Percentiles rank a stretch among this genome's conserved stretches.
phyloP scores from a whole-genome alignment of 208 protist genomes.

The Herpetomonas samuelpessoai region DNA sequence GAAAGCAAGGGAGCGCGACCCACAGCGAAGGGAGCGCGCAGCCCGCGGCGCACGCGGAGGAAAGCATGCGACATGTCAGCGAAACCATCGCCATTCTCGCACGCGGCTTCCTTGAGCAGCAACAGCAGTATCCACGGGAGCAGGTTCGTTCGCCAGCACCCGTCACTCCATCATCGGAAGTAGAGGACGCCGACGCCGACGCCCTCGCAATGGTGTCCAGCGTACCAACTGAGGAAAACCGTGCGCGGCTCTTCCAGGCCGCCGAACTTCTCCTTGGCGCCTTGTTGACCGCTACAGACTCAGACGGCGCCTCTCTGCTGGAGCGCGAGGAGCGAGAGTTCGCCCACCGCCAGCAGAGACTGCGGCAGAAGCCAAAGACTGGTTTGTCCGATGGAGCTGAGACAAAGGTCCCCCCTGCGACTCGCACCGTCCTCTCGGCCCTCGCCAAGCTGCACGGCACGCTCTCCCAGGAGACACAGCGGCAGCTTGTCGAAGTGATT shows the following conservation, averaged over 20 bases:
- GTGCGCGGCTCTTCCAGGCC: slow-evolving; percentile 52
- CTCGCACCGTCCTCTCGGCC: slow-evolving; percentile 17
- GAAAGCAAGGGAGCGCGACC: background rate
- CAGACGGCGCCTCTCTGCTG: slow-evolving; percentile 11
- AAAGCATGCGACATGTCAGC: slow-evolving; percentile 42
- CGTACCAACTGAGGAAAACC: slow-evolving; percentile 22
- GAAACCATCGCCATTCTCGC: slow-evolving; percentile 51
- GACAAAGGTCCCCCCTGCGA: background rate
- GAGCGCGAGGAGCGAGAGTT: background rate
- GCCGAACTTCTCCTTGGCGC: slow-evolving; percentile 60
- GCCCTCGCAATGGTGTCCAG: too few species aligned
- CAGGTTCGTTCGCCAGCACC: background rate
- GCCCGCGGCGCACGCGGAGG: slow-evolving; percentile 10
- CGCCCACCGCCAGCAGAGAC: background rate
- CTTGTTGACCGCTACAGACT: slow-evolving; percentile 41
- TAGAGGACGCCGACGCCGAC: too few species aligned
- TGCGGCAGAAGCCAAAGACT: slow-evolving; percentile 2
- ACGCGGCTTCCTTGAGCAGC: slow-evolving; percentile 34
- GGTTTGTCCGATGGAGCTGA: background rate
- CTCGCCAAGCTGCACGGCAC: slow-evolving; percentile 30
- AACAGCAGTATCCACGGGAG: background rate
- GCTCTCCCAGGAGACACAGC: slow-evolving; percentile 39
- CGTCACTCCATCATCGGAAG: background rate
- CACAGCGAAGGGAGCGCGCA: background rate
- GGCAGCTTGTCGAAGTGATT: slow-evolving; percentile 43